phyloP scores from a whole-genome alignment of 805 yeast species.

The Schwanniomyces occidentalis region DNA sequence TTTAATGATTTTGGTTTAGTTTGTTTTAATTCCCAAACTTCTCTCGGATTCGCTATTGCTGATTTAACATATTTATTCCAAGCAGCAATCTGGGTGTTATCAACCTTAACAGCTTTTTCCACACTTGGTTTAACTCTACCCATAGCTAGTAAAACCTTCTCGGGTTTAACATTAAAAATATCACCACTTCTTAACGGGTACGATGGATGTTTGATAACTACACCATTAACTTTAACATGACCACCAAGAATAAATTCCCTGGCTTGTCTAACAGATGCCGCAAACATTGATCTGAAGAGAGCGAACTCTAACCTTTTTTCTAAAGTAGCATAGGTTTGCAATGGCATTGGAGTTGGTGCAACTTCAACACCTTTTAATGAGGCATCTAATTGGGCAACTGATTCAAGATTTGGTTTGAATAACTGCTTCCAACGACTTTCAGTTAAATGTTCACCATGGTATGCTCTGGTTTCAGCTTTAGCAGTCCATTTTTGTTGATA shows the following conservation, averaged over 20 bases:
- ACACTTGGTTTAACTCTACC: slow-evolving; percentile 83
- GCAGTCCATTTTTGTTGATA: slow-evolving; percentile 92
- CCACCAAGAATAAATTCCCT: slow-evolving; percentile 83
- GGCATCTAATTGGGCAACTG: slow-evolving; percentile 88
- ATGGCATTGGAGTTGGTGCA: slow-evolving; percentile 72
- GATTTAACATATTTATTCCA: slow-evolving; percentile 74
- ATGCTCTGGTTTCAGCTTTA: slow-evolving; percentile 88
- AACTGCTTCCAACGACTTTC: slow-evolving; percentile 77
- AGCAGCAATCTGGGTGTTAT: slow-evolving; percentile 65
- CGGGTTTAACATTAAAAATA: slow-evolving; percentile 81
- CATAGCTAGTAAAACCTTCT: slow-evolving; percentile 77
- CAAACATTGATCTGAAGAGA: slow-evolving; percentile 87
- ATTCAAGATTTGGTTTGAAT: slow-evolving; percentile 70
- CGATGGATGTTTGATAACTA: slow-evolving; percentile 73
- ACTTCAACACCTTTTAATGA: slow-evolving; percentile 61
- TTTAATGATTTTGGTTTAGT: slow-evolving; percentile 42
- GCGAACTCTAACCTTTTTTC: slow-evolving; percentile 92
- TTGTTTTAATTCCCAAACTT: slow-evolving; percentile 51
- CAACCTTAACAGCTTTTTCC: slow-evolving; percentile 64
- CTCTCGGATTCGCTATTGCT: slow-evolving; percentile 57
- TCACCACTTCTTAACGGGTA: slow-evolving; percentile 83
- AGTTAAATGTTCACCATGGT: slow-evolving; percentile 92
- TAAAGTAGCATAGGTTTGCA: slow-evolving; percentile 85
- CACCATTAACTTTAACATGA: slow-evolving; percentile 83
- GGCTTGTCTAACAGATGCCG: slow-evolving; percentile 91